Percentiles rank a stretch among this genome's conserved stretches.
phyloP scores from a whole-genome alignment of 2,329 filamentous ascomycete species.

The Verticillium dahliae region DNA sequence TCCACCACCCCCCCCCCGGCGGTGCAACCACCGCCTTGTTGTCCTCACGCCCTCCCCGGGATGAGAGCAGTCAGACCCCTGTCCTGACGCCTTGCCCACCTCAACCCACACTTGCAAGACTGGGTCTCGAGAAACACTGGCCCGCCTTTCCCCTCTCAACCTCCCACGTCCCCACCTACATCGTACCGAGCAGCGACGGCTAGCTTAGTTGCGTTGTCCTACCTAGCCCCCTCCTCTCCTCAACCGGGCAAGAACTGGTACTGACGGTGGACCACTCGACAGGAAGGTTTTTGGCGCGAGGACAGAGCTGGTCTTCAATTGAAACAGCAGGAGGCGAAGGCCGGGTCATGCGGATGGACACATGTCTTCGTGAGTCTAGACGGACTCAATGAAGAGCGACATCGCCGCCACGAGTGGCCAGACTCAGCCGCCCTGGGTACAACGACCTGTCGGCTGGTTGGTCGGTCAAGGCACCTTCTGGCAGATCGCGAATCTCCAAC shows the following conservation, averaged over 20 bases:
- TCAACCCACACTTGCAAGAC: background rate
- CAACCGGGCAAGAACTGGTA: background rate
- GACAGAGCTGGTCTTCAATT: background rate
- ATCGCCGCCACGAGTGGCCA: background rate
- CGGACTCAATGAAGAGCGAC: background rate
- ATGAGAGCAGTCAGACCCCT: conserved; percentile 1
- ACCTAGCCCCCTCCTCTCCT: background rate
- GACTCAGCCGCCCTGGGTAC: background rate
- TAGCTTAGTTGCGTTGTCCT: conserved; percentile 1
- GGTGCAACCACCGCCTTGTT: background rate
- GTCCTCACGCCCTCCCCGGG: background rate
- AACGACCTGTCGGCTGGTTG: background rate
- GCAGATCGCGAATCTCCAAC: background rate
- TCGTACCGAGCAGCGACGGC: conserved; percentile 11
- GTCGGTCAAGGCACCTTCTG: background rate
- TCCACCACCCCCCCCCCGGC: background rate
- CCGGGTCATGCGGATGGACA: background rate
- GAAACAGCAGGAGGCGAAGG: background rate
- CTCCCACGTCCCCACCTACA: conserved; percentile 2
- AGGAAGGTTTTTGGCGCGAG: background rate
- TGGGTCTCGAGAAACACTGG: background rate
- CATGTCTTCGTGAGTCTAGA: background rate
- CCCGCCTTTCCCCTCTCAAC: conserved; percentile 5
- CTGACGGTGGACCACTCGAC: background rate
- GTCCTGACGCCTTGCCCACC: conserved; percentile 1